Evolutionary conservation across 352 stramenopile genomes (phyloP).

Genomic region (Thraustochytrium striatum): DNA sequence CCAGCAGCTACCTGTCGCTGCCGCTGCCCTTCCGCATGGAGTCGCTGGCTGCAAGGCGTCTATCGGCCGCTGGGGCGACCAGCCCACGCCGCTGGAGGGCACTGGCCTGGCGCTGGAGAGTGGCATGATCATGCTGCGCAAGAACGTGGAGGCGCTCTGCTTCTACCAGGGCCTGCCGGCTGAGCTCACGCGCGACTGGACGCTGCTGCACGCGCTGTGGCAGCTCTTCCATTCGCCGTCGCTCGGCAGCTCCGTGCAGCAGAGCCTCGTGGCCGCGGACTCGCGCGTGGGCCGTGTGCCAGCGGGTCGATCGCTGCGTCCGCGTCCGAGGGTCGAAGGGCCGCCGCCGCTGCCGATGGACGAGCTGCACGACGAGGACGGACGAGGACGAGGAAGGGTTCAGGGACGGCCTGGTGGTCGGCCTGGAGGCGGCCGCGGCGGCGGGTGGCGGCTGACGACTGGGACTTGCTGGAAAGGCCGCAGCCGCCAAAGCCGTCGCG

Average conservation of each 20-base stretch:
- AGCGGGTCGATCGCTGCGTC: neutral
- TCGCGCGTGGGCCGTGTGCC: conserved; percentile 13
- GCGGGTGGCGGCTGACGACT: neutral
- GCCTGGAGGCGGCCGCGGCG: neutral
- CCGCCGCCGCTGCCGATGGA: neutral
- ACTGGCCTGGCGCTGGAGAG: conserved; percentile 4
- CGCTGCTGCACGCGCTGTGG: conserved; percentile 22
- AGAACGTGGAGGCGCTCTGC: conserved; percentile 40
- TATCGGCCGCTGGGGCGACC: conserved; percentile 21
- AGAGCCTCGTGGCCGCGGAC: conserved; percentile 19
- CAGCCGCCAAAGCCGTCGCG: conserved; percentile 39
- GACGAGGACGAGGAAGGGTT: neutral
- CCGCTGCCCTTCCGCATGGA: conserved; percentile 33
- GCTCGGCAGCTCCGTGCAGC: conserved; percentile 14
- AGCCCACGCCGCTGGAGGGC: neutral
- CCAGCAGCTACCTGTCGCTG: conserved; percentile 27
- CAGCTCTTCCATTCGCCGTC: conserved; percentile 37
- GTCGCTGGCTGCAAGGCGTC: conserved; percentile 22
- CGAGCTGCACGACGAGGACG: neutral
- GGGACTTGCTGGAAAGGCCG: conserved; percentile 32
- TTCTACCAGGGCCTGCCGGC: conserved; percentile 45
- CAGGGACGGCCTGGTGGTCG: neutral
- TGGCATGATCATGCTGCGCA: conserved; percentile 35
- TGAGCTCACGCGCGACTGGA: conserved; percentile 12
- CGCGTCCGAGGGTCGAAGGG: neutral